Evolutionary conservation across 176 grass and related monocot species (phyloP).

Genomic region (Melocanna baccifera): DNA sequence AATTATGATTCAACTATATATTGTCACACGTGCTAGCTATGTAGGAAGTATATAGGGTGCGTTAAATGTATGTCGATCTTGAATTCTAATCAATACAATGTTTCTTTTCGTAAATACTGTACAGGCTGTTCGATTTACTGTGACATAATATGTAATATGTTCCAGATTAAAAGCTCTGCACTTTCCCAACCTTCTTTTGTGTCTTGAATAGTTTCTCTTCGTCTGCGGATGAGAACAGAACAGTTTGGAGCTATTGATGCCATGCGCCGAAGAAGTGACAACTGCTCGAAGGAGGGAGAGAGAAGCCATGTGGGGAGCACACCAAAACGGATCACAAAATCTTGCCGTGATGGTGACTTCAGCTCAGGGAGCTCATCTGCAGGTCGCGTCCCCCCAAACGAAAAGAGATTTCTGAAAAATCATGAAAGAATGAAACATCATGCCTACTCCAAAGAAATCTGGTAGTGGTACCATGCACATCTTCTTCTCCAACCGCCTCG

Average conservation of each 20-base stretch:
- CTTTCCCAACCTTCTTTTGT: background rate
- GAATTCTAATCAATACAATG: background rate
- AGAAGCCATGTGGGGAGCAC: constrained; percentile 57
- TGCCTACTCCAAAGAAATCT: constrained; percentile 25
- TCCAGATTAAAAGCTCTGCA: background rate
- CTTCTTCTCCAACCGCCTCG: background rate
- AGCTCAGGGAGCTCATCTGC: constrained; percentile 19
- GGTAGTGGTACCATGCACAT: background rate
- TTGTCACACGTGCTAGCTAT: no score
- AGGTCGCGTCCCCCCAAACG: background rate
- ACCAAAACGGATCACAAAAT: constrained; percentile 38
- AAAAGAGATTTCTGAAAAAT: constrained; percentile 7
- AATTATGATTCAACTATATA: background rate
- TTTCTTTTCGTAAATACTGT: background rate
- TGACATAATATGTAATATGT: background rate
- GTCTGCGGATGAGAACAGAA: background rate
- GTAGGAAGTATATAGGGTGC: background rate
- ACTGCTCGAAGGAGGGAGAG: constrained; percentile 15
- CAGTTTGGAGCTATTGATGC: background rate
- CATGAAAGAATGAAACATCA: background rate
- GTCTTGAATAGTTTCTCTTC: background rate
- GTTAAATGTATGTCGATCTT: background rate
- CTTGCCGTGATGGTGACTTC: constrained; percentile 29
- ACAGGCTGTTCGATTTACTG: background rate
- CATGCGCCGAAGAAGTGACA: background rate